Percentiles rank a stretch among this genome's conserved stretches.
Evolutionary conservation across 23 red algal species (phyloP).

Genomic region (Chondrus crispus): DNA sequence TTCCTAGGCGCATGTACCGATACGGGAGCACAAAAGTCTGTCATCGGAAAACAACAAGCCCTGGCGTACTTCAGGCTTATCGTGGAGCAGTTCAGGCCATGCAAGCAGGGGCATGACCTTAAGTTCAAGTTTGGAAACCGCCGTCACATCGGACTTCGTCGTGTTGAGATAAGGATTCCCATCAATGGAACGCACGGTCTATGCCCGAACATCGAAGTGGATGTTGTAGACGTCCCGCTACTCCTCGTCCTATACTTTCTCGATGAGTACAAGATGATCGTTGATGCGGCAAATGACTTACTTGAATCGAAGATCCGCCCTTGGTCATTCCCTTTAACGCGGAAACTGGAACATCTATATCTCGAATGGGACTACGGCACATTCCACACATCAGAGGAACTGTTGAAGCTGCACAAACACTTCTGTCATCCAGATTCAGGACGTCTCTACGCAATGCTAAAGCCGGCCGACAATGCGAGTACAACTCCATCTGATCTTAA

Average conservation of each 20-base stretch:
- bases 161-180: not conserved
- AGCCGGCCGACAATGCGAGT: not conserved
- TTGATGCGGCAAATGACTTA: not conserved
- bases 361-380: not conserved
- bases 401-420: not conserved
- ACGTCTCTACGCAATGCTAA: not conserved
- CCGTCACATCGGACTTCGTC: not conserved
- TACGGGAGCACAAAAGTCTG: not conserved
- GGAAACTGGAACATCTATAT: not conserved
- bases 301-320: not conserved
- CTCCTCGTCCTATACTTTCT: not conserved
- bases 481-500: no score
- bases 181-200: not conserved
- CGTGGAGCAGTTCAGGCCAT: not conserved
- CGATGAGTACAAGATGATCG: not conserved
- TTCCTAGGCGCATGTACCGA: not conserved
- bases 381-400: not conserved
- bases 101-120: not conserved
- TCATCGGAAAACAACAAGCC: not conserved
- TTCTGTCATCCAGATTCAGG: constrained; percentile 16
- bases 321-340: not conserved
- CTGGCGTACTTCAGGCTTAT: not conserved
- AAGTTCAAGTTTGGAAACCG: not conserved
- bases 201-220: not conserved
- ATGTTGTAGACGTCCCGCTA: constrained; percentile 6